Base-by-base conservation (phyloP, 2,329 filamentous ascomycete genomes). In the Xylaria sp. region DNA sequence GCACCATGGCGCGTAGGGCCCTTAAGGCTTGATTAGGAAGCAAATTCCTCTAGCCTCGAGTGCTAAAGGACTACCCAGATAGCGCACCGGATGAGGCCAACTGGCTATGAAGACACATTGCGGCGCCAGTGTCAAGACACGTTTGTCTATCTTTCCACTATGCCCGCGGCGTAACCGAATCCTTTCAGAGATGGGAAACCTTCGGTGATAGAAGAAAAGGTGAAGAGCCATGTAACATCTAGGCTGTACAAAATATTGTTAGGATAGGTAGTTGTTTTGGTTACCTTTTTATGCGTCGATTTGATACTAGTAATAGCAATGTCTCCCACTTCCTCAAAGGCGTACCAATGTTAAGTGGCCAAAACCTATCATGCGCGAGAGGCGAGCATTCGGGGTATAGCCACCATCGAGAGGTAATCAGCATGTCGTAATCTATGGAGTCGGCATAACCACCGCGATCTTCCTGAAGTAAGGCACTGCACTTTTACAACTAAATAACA, bases 1-100 rank as follows among this genome's bases (percentile, higher is more conserved):
- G 78, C 60, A 70, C 74, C 21, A 55, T 71, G 21, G 73, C 79
- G 45, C 74, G 77, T 55, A 79, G 77, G 71, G 83, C 71, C 35
- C 8, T 70, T 59, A 70, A 71, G 67, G 69, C 70, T 28, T 74
- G n/a, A n/a, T n/a, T n/a, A 70, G 52, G 21, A 21, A 46, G 11
- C n/a, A 21, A n/a, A 9, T 31, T 31, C 8, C 17, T 37, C 12
- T 4, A 6, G 37, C 14, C 17, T 17, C 23, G 7, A 37, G 4
- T 40, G 28, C 11, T 42, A 28, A 49, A 23, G 42, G 15, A n/a
- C n/a, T n/a, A n/a, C n/a, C n/a, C n/a, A n/a, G n/a, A n/a, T n/a
- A n/a, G n/a, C n/a, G n/a, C n/a, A n/a, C n/a, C n/a, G n/a, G n/a
- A n/a, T n/a, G n/a, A n/a, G n/a, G n/a, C n/a, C n/a, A n/a, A n/a